phyloP scores from a whole-genome alignment of 257 asterid species.

The Solanum lignicaule region DNA sequence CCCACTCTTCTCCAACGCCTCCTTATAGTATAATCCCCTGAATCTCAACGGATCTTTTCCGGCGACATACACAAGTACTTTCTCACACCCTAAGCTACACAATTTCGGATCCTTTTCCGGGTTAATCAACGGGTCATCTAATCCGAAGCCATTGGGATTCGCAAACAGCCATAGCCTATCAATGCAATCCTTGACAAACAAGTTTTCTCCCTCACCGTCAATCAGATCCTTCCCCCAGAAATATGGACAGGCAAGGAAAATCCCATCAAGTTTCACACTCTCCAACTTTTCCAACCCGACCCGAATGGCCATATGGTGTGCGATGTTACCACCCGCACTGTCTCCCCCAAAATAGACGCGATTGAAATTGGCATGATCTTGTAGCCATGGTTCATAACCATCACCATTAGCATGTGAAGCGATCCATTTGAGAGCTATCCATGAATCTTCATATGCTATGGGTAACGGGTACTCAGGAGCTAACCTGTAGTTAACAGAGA shows the following conservation, averaged over 20 bases:
- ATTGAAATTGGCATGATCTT: conserved; percentile 25
- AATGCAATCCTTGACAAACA: neutral
- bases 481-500: conserved; percentile 51
- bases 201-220: conserved; percentile 21
- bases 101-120: conserved; percentile 33
- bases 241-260: conserved; percentile 42
- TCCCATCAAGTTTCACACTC: conserved; percentile 19
- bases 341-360: conserved; percentile 52
- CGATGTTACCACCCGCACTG: conserved; percentile 57
- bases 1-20: conserved; percentile 22
- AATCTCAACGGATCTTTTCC: conserved; percentile 26
- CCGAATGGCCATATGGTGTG: conserved; percentile 30
- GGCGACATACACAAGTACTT: conserved; percentile 36
- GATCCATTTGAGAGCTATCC: conserved; percentile 46
- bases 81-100: conserved; percentile 22
- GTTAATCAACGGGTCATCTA: conserved; percentile 42
- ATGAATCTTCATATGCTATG: conserved; percentile 42
- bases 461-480: conserved; percentile 71
- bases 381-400: conserved; percentile 36
- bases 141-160: conserved; percentile 39
- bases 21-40: conserved; percentile 37
- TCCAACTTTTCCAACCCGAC: conserved; percentile 22
- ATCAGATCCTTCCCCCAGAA: conserved; percentile 48
- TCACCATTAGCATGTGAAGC: conserved; percentile 24
- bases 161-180: conserved; percentile 28